These are phyloP conservation scores for Rubia balearica DNA, from an alignment of 305 asterid species.

Conservation along the genomic window DNA sequence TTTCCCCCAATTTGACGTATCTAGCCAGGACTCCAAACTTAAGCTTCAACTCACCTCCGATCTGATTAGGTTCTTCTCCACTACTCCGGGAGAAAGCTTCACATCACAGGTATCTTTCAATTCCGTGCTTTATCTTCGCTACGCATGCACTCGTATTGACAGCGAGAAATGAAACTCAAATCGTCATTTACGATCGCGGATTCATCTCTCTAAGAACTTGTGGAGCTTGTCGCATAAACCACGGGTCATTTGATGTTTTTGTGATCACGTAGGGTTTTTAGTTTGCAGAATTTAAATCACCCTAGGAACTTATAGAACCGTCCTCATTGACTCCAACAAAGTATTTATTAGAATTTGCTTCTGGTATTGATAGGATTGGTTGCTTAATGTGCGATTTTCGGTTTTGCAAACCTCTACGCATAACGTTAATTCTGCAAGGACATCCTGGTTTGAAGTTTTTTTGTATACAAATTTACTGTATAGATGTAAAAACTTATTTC, in stretches of 20 bases:
- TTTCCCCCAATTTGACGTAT: constrained; percentile 43
- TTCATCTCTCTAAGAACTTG: neutral
- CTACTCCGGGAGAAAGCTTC: constrained; percentile 36
- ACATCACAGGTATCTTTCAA: constrained; percentile 41
- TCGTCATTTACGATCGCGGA: neutral
- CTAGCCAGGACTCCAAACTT: constrained; percentile 43
- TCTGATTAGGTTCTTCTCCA: constrained; percentile 59
- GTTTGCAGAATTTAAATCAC: neutral
- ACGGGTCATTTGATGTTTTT: neutral
- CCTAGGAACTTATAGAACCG: constrained; percentile 3
- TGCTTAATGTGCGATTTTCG: neutral
- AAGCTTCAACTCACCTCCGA: constrained; percentile 50
- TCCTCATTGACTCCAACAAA: neutral
- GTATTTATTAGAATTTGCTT: neutral
- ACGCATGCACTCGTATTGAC: neutral
- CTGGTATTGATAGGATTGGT: neutral
- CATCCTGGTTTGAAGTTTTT: neutral
- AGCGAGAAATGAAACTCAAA: neutral
- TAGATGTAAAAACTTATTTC: neutral
- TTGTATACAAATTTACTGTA: neutral
- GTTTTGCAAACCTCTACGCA: neutral
- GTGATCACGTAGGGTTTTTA: neutral
- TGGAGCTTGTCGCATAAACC: neutral
- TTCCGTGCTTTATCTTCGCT: neutral
- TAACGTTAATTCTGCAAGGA: neutral